These are phyloP conservation scores for Irpex sp. DNA, from an alignment of 1,284 basidiomycete species.

Conservation along the genomic window DNA sequence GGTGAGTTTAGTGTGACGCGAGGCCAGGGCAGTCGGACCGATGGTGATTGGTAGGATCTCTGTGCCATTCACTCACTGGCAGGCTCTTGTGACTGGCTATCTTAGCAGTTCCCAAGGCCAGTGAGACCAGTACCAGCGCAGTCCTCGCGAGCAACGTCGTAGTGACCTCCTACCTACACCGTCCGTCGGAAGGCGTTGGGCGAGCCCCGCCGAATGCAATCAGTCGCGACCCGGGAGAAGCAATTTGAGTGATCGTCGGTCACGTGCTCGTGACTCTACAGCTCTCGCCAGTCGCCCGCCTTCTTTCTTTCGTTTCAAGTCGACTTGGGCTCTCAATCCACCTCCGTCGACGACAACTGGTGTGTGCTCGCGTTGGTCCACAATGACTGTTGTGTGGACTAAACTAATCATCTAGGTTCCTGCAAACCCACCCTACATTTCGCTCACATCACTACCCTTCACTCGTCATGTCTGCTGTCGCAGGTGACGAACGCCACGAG, in stretches of 20 bases:
- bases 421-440: not conserved
- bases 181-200: not conserved
- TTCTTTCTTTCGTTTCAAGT: conserved; percentile 4
- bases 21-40: not conserved
- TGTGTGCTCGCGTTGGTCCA: not conserved
- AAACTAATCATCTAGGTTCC: not conserved
- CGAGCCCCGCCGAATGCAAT: not conserved
- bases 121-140: not conserved
- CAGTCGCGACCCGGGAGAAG: not conserved
- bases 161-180: not conserved
- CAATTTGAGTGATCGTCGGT: conserved; percentile 1
- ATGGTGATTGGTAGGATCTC: not conserved
- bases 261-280: conserved; percentile 1
- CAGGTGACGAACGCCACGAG: conserved; percentile 2
- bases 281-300: not conserved
- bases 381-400: not conserved
- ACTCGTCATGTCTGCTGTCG: conserved; percentile 6
- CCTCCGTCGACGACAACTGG: not conserved
- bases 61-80: not conserved
- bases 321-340: not conserved
- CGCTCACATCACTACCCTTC: not conserved
- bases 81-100: not conserved
- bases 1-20: not conserved
- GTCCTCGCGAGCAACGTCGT: not conserved
- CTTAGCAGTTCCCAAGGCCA: not conserved